Evolutionary conservation across 176 grass and related monocot genomes (phyloP).

Genomic region (Phyllostachys edulis): DNA sequence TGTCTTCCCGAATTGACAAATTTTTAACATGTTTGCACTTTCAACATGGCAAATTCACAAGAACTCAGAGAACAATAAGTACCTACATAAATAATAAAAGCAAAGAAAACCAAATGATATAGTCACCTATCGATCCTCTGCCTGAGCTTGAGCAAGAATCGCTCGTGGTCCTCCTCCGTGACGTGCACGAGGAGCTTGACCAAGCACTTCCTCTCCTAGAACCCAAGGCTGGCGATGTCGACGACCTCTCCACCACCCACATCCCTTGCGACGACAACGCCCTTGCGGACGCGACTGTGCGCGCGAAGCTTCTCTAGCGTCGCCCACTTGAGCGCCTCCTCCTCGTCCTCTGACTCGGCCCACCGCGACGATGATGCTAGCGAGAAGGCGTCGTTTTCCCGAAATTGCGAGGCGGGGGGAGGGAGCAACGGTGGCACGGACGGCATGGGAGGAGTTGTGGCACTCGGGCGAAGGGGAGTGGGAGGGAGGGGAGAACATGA

Average conservation of each 20-base stretch:
- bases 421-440: no score
- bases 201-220: slow-evolving; percentile 40
- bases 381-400: slow-evolving; percentile 44
- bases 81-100: not conserved
- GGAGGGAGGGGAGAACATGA: no score
- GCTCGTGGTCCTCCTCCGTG: slow-evolving; percentile 63
- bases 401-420: not conserved
- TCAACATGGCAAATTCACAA: not conserved
- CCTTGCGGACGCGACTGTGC: slow-evolving; percentile 49
- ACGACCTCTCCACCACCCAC: slow-evolving; percentile 17
- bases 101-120: not conserved
- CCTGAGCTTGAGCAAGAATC: slow-evolving; percentile 57
- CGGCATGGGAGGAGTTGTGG: no score
- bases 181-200: slow-evolving; percentile 51
- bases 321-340: slow-evolving; percentile 63
- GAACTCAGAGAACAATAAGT: not conserved
- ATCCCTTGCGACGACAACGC: slow-evolving; percentile 7
- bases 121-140: slow-evolving; percentile 44
- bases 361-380: slow-evolving; percentile 5
- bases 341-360: slow-evolving; percentile 43
- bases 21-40: not conserved
- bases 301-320: slow-evolving; percentile 59
- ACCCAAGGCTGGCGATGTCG: slow-evolving; percentile 41
- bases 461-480: no score
- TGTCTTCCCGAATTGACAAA: not conserved